Evolutionary conservation across 768 basidiomycete genomes (phyloP), one percentile per base, ranked within the genome.

Genomic region (Mycena latifolia): DNA sequence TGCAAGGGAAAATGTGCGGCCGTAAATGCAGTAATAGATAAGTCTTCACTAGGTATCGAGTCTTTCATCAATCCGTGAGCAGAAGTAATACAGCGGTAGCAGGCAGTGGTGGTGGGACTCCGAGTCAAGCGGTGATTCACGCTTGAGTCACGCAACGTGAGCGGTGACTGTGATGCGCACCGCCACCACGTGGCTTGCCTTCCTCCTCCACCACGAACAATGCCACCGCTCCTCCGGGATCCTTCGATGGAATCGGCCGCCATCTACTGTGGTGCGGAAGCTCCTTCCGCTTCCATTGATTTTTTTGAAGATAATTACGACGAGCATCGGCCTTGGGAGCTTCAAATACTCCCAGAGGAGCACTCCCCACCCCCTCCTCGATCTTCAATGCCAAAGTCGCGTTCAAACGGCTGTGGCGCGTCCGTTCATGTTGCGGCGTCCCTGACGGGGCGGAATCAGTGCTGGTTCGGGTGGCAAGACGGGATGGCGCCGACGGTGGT

Each of bases 371-470:
- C 41, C 41, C 41, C 41, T 43, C 41, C 41, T 8, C 41, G 41
- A 8, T 8, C 5, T 5, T 11, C 9, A 18, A 9, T 5, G 10
- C 20, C 9, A 8, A 43, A 11, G 33, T 43, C 52, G 24, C 61
- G 61, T 35, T 46, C 61, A 17, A 62, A 53, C 37, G 61, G 61
- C 8, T 62, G 61, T 25, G 61, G 61, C 12, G 43, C 61, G 22
- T 24, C 4, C 10, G 45, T 58, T 20, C 56, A 58, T 12, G 24
- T 17, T 6, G 22, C 39, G 25, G 50, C 31, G 20, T 31, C 9
- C 18, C 0, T 52, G 35, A 20, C 17, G 50, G 50, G 50, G 27
- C 7, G 48, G 48, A 41, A 8, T 61, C 50, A 29, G 48, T 61
- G 25, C 48, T 61, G 59, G 59, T 61, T 52, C 41, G 59, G 59